Conservation (phyloP, 23 red algal species). For the Gracilaria caudata region DNA sequence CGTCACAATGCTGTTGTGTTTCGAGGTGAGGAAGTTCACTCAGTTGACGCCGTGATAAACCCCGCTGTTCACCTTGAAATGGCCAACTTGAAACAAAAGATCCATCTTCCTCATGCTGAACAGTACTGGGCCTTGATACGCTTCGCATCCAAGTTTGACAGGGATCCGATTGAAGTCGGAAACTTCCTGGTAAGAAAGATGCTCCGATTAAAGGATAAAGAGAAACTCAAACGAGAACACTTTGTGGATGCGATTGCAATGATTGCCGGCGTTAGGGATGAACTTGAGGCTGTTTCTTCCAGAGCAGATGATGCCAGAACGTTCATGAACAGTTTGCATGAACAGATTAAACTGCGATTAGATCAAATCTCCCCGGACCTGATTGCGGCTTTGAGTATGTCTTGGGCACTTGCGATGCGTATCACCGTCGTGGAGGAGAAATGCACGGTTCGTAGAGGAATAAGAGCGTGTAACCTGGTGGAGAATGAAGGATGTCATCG, state of each 20-base stretch:
- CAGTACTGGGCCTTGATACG: not conserved
- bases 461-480: not conserved
- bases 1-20: not conserved
- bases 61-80: not conserved
- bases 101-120: not conserved
- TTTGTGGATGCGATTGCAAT: not conserved
- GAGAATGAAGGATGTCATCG: not conserved
- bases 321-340: not conserved
- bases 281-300: not conserved
- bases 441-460: not conserved
- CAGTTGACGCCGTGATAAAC: not conserved
- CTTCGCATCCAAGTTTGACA: not conserved
- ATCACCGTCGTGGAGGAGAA: not conserved
- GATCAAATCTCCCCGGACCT: not conserved
- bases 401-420: not conserved
- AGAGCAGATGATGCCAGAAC: not conserved
- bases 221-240: not conserved
- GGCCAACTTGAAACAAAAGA: not conserved
- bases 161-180: not conserved
- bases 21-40: not conserved
- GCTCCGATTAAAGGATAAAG: not conserved
- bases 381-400: not conserved
- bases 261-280: not conserved
- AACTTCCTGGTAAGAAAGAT: not conserved
- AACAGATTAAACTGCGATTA: not conserved